Percentiles rank a stretch among this genome's conserved stretches.
Evolutionary conservation across 2,329 filamentous ascomycete genomes (phyloP).

Genomic region (Ploettnerulaceae sp.): DNA sequence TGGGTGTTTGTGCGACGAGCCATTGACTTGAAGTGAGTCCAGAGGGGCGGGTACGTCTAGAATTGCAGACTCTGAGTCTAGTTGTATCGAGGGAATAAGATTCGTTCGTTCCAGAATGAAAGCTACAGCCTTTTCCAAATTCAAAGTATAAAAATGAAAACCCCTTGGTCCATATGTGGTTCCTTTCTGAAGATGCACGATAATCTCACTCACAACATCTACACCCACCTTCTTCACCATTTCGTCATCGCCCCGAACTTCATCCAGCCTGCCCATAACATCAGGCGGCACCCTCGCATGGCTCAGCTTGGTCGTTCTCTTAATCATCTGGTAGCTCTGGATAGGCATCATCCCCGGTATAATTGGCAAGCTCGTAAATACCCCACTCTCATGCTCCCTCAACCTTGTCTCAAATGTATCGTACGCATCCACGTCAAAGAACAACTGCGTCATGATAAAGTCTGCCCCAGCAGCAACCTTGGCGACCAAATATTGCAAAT

Average conservation of each 20-base stretch:
- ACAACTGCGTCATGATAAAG: conserved; percentile 98
- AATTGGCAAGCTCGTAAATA: conserved; percentile 82
- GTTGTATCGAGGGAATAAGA: conserved; percentile 63
- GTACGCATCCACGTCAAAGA: conserved; percentile 86
- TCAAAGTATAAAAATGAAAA: conserved; percentile 97
- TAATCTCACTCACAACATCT: conserved; percentile 77
- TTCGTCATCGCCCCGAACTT: conserved; percentile 74
- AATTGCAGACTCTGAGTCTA: conserved; percentile 37
- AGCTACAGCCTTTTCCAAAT: conserved; percentile 91
- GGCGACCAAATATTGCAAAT: conserved; percentile 83
- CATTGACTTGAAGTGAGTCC: conserved; percentile 47
- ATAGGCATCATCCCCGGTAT: conserved; percentile 97
- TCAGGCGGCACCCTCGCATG: conserved; percentile 74
- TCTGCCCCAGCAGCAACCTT: conserved; percentile 90
- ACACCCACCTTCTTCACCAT: conserved; percentile 75
- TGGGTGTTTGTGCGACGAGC: conserved; percentile 32
- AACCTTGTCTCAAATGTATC: conserved; percentile 71
- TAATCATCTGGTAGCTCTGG: conserved; percentile 94
- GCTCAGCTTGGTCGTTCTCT: conserved; percentile 88
- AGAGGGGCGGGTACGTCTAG: conserved; percentile 43
- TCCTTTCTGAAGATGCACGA: conserved; percentile 69
- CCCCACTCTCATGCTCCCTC: conserved; percentile 74
- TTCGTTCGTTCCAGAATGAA: conserved; percentile 82
- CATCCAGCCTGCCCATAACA: conserved; percentile 65
- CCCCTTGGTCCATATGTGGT: conserved; percentile 60